Conservation (phyloP, 371 early-diverging fungal genomes). For the Saksenaea vasiformis region DNA sequence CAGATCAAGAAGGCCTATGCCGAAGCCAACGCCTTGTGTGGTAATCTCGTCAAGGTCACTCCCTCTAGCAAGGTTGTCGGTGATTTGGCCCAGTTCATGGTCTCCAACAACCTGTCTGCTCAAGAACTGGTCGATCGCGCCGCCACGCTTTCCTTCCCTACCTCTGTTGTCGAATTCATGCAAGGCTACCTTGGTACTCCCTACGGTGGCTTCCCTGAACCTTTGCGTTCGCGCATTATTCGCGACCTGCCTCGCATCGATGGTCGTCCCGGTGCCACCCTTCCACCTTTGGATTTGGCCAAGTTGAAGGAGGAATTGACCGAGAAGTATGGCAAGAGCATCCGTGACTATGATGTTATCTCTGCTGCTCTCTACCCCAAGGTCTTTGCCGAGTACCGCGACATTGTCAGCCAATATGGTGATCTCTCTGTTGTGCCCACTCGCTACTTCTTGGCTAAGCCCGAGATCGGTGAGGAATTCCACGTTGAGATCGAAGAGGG, state of each 20-base stretch:
- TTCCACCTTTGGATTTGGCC: slow-evolving; percentile 80
- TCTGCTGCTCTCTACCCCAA: slow-evolving; percentile 92
- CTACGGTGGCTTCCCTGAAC: slow-evolving; percentile 93
- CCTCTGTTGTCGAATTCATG: slow-evolving; percentile 93
- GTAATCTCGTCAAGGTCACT: slow-evolving; percentile 96
- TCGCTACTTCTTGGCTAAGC: slow-evolving; percentile 85
- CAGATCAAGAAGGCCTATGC: slow-evolving; percentile 90
- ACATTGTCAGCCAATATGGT: slow-evolving; percentile 73
- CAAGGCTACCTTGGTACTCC: slow-evolving; percentile 95
- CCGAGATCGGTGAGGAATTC: slow-evolving; percentile 87
- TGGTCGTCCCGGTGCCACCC: slow-evolving; percentile 83
- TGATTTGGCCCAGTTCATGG: slow-evolving; percentile 97
- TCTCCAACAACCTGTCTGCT: slow-evolving; percentile 77
- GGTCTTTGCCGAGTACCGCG: slow-evolving; percentile 89
- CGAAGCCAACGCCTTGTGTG: slow-evolving; percentile 90
- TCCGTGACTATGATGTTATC: slow-evolving; percentile 86
- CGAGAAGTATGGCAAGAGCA: slow-evolving; percentile 75
- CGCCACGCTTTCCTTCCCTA: slow-evolving; percentile 83
- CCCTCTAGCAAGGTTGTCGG: slow-evolving; percentile 97
- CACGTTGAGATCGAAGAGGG: slow-evolving; percentile 85
- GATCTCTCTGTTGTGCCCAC: slow-evolving; percentile 89
- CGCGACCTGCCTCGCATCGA: slow-evolving; percentile 75
- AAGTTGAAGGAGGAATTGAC: slow-evolving; percentile 69
- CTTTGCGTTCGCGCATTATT: slow-evolving; percentile 82
- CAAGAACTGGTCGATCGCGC: slow-evolving; percentile 80